Evolutionary conservation across 2,329 filamentous ascomycete species (phyloP).

Genomic region (Curvularia spicifera): DNA sequence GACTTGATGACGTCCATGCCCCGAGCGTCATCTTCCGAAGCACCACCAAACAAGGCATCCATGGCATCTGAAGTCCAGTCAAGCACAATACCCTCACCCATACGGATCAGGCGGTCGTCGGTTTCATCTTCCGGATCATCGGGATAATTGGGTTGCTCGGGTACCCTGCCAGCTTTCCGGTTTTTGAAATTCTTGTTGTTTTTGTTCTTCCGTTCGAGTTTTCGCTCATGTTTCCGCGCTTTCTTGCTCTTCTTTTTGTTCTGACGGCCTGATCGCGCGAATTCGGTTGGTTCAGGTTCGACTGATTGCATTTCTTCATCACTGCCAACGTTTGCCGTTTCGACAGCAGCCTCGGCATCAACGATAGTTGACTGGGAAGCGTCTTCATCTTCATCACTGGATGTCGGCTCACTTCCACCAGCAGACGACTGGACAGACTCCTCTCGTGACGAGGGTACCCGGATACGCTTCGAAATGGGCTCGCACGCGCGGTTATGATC

Average conservation of each 20-base stretch:
- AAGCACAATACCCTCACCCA: slow-evolving; percentile 84
- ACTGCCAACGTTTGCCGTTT: slow-evolving; percentile 43
- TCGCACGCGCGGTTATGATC: slow-evolving; percentile 66
- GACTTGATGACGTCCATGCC: slow-evolving; percentile 66
- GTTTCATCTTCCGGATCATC: slow-evolving; percentile 49
- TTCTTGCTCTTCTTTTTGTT: slow-evolving; percentile 46
- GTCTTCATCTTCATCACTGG: slow-evolving; percentile 47
- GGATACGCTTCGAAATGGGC: slow-evolving; percentile 58
- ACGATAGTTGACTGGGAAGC: slow-evolving; percentile 30
- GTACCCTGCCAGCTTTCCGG: slow-evolving; percentile 38
- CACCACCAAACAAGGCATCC: slow-evolving; percentile 69
- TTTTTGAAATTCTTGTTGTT: slow-evolving; percentile 46
- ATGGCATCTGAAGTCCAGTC: slow-evolving; percentile 80
- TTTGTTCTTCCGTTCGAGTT: slow-evolving; percentile 36
- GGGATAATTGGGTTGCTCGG: slow-evolving; percentile 38
- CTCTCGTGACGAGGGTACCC: slow-evolving; percentile 38
- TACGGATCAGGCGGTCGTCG: slow-evolving; percentile 71
- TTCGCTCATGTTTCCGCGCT: slow-evolving; percentile 38
- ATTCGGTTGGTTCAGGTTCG: slow-evolving; percentile 29
- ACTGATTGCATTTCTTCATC: slow-evolving; percentile 47
- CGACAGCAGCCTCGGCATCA: slow-evolving; percentile 37
- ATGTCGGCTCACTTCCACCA: slow-evolving; percentile 34
- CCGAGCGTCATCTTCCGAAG: slow-evolving; percentile 57
- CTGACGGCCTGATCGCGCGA: slow-evolving; percentile 37
- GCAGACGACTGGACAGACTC: slow-evolving; percentile 45